Percentiles rank a stretch among this genome's conserved stretches.
These are phyloP conservation scores for Hyaloscypha bicolor DNA, from an alignment of 495 filamentous ascomycete genomes.

Conservation along the genomic window DNA sequence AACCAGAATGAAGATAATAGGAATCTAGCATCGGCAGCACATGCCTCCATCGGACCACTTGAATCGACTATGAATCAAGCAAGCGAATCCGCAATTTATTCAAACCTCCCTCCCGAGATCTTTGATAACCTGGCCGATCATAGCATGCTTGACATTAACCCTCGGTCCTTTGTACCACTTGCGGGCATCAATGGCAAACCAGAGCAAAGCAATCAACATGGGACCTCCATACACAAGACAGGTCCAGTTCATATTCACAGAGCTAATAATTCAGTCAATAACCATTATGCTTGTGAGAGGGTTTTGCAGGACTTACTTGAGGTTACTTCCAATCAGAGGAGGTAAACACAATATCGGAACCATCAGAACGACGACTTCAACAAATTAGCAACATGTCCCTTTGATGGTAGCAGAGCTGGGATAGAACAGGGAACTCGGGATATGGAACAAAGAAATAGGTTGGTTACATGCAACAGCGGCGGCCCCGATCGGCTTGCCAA, in stretches of 20 bases:
- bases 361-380: slow-evolving; percentile 61
- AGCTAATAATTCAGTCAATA: slow-evolving; percentile 47
- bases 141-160: slow-evolving; percentile 56
- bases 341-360: slow-evolving; percentile 73
- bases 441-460: too few relatives aligned
- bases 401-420: too few relatives aligned
- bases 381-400: too few relatives aligned
- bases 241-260: slow-evolving; percentile 71
- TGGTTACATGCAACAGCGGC: slow-evolving; percentile 49
- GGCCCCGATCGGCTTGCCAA: slow-evolving; percentile 58
- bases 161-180: slow-evolving; percentile 75
- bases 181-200: slow-evolving; percentile 66
- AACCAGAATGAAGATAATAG: too few relatives aligned
- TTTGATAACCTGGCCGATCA: slow-evolving; percentile 11
- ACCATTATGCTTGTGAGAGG: slow-evolving; percentile 36
- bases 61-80: background rate
- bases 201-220: slow-evolving; percentile 64
- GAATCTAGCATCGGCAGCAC: too few relatives aligned
- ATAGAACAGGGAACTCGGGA: too few relatives aligned
- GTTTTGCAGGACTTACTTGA: background rate
- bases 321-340: slow-evolving; percentile 28
- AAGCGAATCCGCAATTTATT: background rate
- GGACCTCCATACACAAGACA: slow-evolving; percentile 68
- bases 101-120: slow-evolving; percentile 3
- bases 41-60: background rate